Base-by-base conservation (phyloP, 805 yeast genomes). In the Nakazawaea anatomiae region DNA sequence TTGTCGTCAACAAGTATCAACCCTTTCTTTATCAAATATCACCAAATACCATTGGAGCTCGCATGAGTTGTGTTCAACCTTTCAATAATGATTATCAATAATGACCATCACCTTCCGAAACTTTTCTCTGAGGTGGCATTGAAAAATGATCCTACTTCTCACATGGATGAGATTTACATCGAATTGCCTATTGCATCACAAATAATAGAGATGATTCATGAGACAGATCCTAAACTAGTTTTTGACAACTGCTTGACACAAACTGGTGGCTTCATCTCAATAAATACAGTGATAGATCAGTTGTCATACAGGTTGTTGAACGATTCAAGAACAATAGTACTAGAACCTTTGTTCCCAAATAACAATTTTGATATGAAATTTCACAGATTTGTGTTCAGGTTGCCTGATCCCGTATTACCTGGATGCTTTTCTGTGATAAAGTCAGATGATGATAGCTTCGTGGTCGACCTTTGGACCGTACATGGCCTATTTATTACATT, bases 381-480 rank as follows among this genome's bases (percentile, higher is more conserved):
- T 36, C 74, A 75, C 42, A 63, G 64, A 9, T 58, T 79, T 7
- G 57, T 66, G 46, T 60, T 79, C 49, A 56, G 57, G 42, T 57
- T 75, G 12, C 80, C 82, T 4, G 70, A 68, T 42, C 43, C 53
- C 27, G 57, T 74, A 5, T 58, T 63, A 36, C 47, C 61, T 1
- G 58, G 68, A 42, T 78, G 83, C 54, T 49, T 75, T 1, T 54
- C 68, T 0, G 29, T 8, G 4, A 30, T 31, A 4, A 54, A 76
- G 4, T 51, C 64, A 8, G 71, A 72, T 35, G 62, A 62, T 7
- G 67, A 62, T 7, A 36, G 51, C 39, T 54, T 83, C 0, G 57
- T 80, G n/a, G 54, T 82, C 18, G 89, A 85, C 61, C 57, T 80
- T 7, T 66, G 87, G 12, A 79, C 83, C 31, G 72, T 69, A 27